These are phyloP conservation scores for Agaricus subrufescens DNA, from an alignment of 768 basidiomycete species.

Conservation along the genomic window DNA sequence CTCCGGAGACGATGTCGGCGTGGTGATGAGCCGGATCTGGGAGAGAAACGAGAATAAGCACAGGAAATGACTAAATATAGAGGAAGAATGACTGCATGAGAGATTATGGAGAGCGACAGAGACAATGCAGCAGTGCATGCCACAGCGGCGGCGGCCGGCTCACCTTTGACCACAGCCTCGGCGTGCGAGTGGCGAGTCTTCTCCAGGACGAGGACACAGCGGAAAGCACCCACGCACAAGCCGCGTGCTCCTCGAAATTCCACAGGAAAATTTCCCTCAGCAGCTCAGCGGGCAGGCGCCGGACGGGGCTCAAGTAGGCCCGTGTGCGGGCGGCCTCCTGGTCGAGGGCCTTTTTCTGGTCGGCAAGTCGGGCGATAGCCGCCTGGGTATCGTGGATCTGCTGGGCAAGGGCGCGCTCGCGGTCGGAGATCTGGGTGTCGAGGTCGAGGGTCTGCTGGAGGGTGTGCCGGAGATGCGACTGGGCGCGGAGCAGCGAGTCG, in stretches of 20 bases:
- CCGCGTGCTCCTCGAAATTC: constrained; percentile 66
- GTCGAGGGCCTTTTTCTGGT: constrained; percentile 44
- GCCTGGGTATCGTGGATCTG: constrained; percentile 50
- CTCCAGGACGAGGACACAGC: constrained; percentile 69
- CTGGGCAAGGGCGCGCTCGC: constrained; percentile 53
- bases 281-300: constrained; percentile 68
- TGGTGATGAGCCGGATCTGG: constrained; percentile 72
- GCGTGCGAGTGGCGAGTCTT: constrained; percentile 58
- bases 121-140: constrained; percentile 4
- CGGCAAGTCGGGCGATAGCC: constrained; percentile 50
- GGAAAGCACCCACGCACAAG: constrained; percentile 71
- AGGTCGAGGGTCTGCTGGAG: constrained; percentile 30
- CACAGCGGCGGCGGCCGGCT: constrained; percentile 19
- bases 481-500: constrained; percentile 48
- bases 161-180: constrained; percentile 75
- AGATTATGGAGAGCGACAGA: background rate
- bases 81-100: background rate
- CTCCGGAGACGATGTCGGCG: constrained; percentile 66
- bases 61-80: background rate
- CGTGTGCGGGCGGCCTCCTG: constrained; percentile 42
- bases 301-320: constrained; percentile 71
- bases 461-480: constrained; percentile 34
- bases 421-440: constrained; percentile 42
- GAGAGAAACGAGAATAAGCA: constrained; percentile 9
- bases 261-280: constrained; percentile 67